Evolutionary conservation across 2,329 filamentous ascomycete species (phyloP).

Genomic region (Aspergillus calidoustus): DNA sequence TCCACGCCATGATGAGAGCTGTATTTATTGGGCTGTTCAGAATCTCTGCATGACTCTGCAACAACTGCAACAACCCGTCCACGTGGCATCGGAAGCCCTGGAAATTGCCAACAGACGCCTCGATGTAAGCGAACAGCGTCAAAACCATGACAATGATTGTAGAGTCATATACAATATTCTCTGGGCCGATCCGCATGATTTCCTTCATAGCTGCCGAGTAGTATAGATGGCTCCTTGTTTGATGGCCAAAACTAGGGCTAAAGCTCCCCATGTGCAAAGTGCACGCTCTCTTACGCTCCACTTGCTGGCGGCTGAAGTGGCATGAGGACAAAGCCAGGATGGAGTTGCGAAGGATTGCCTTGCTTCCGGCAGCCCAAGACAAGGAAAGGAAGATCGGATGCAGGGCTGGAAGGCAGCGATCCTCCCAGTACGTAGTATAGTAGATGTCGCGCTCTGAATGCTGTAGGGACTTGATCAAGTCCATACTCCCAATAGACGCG

Average conservation of each 20-base stretch:
- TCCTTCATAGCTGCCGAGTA: slow-evolving; percentile 19
- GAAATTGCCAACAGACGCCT: too few relatives aligned
- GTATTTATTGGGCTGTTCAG: too few relatives aligned
- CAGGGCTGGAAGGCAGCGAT: slow-evolving; percentile 29
- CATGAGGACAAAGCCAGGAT: slow-evolving; percentile 29
- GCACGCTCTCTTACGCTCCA: slow-evolving; percentile 17
- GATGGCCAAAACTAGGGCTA: slow-evolving; percentile 26
- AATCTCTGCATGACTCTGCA: too few relatives aligned
- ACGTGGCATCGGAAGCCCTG: too few relatives aligned
- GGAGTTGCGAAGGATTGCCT: slow-evolving; percentile 22
- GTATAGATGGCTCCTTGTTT: slow-evolving; percentile 31
- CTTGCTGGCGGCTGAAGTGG: slow-evolving; percentile 25
- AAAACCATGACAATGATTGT: too few relatives aligned
- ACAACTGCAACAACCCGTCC: too few relatives aligned
- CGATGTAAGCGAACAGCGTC: too few relatives aligned
- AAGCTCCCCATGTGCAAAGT: slow-evolving; percentile 5
- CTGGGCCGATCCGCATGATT: too few relatives aligned
- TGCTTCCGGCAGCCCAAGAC: background rate
- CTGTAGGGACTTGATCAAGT: slow-evolving; percentile 23
- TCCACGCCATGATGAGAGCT: too few relatives aligned
- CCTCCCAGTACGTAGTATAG: slow-evolving; percentile 33
- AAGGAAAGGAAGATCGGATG: slow-evolving; percentile 27
- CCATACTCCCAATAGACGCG: background rate
- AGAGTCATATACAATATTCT: too few relatives aligned
- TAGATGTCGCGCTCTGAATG: slow-evolving; percentile 29